A percentile compares a stretch with the other conserved stretches of the same genome.
Evolutionary conservation across 2,329 filamentous ascomycete species (phyloP).

Genomic region (Gaeumannomyces tritici): DNA sequence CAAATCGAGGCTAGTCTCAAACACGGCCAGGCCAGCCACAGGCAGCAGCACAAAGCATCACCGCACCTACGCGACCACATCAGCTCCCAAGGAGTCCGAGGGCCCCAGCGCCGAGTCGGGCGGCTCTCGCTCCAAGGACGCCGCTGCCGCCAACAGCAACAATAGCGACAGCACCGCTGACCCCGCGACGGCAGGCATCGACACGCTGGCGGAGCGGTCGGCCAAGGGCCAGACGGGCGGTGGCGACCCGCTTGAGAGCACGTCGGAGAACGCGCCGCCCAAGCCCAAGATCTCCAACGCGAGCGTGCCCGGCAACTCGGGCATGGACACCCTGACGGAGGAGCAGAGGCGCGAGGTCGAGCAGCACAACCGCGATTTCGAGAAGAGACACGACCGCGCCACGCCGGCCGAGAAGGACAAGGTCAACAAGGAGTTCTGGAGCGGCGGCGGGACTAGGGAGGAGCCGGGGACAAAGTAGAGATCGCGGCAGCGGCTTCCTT

Average conservation of each 20-base stretch:
- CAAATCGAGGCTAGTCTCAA: not conserved
- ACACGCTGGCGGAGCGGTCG: conserved; percentile 18
- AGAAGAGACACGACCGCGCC: conserved; percentile 39
- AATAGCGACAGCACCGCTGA: not conserved
- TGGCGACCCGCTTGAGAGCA: conserved; percentile 22
- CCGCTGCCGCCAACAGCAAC: conserved; percentile 10
- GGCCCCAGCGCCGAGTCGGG: conserved; percentile 16
- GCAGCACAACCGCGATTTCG: conserved; percentile 49
- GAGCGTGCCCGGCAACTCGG: conserved; percentile 25
- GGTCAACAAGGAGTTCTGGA: conserved; percentile 48
- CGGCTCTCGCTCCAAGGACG: conserved; percentile 25
- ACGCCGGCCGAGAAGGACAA: conserved; percentile 32
- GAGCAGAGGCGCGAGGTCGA: conserved; percentile 49
- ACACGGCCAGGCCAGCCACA: not conserved
- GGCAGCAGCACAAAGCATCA: not conserved
- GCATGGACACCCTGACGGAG: conserved; percentile 26
- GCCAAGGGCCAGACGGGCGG: conserved; percentile 28
- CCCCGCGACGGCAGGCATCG: conserved; percentile 9
- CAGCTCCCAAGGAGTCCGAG: conserved; percentile 15
- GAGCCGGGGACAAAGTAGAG: not conserved
- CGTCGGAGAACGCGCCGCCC: conserved; percentile 22
- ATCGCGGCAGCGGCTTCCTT: not conserved
- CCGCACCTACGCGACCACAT: conserved; percentile 4
- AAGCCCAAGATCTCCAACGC: conserved; percentile 43
- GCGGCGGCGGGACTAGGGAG: conserved; percentile 18